Conservation (phyloP, 257 asterid species). For the Echites panduratus region DNA sequence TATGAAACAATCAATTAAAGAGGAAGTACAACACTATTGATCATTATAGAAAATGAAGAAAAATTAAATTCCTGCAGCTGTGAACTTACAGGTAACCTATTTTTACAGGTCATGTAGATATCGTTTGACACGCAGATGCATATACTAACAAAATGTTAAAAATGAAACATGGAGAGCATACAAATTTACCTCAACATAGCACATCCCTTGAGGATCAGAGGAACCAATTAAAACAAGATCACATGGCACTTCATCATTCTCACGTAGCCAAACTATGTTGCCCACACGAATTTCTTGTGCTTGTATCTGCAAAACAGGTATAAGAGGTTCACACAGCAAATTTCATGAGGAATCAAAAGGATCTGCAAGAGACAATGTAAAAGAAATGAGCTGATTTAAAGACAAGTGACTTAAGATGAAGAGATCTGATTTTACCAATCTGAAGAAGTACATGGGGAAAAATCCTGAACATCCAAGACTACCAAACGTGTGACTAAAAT, state of each 20-base stretch:
- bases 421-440: not conserved
- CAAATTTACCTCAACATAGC: slow-evolving; percentile 80
- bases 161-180: not conserved
- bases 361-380: not conserved
- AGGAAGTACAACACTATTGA: not conserved
- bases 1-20: not conserved
- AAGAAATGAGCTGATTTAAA: not conserved
- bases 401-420: not conserved
- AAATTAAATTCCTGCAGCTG: not conserved
- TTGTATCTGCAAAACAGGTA: slow-evolving; percentile 53
- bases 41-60: not conserved
- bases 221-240: slow-evolving; percentile 95
- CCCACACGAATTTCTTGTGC: slow-evolving; percentile 90
- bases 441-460: not conserved
- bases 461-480: not conserved
- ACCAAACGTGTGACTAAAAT: not conserved
- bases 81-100: not conserved
- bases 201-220: slow-evolving; percentile 84
- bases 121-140: not conserved
- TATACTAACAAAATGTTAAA: slow-evolving; percentile 4
- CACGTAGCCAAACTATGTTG: slow-evolving; percentile 94
- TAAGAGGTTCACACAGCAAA: slow-evolving; percentile 5
- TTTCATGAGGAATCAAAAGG: not conserved
- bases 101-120: not conserved
- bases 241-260: slow-evolving; percentile 98